Evolutionary conservation across 768 basidiomycete genomes (phyloP).

Genomic region (Amanita subjunquillea): DNA sequence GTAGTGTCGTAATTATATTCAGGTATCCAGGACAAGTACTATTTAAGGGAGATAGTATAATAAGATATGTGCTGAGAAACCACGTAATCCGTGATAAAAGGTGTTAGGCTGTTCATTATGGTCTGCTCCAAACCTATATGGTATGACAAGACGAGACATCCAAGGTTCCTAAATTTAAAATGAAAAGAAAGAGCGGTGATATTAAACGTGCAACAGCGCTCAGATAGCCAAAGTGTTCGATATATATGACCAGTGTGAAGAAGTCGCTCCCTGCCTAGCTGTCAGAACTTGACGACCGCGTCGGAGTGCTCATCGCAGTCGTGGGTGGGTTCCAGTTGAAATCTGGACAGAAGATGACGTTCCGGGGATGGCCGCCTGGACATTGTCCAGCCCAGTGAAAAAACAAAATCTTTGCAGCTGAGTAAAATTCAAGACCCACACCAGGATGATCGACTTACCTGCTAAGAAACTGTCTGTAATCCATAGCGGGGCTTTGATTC

Average conservation of each 20-base stretch:
- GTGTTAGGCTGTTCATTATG: neutral
- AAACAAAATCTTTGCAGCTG: slow-evolving; percentile 56
- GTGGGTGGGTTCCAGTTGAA: slow-evolving; percentile 25
- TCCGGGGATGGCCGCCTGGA: slow-evolving; percentile 14
- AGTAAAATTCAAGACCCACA: neutral
- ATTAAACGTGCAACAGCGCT: neutral
- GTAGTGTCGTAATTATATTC: neutral
- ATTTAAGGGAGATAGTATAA: neutral
- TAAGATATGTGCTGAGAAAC: neutral
- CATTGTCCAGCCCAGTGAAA: slow-evolving; percentile 50
- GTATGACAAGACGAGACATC: neutral
- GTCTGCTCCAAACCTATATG: neutral
- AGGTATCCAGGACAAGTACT: neutral
- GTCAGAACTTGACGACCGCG: slow-evolving; percentile 17
- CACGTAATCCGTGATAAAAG: neutral
- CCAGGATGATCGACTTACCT: slow-evolving; percentile 30
- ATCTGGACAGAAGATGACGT: slow-evolving; percentile 44
- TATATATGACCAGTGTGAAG: slow-evolving; percentile 4
- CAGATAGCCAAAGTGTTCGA: neutral
- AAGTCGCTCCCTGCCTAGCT: neutral
- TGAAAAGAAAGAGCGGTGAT: neutral
- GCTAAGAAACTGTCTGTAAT: slow-evolving; percentile 54
- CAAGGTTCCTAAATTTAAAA: neutral
- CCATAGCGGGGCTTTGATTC: slow-evolving; percentile 22
- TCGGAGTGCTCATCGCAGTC: slow-evolving; percentile 15